Base-by-base conservation (phyloP, 176 grass and related monocot genomes). In the Eremochloa ophiuroides region DNA sequence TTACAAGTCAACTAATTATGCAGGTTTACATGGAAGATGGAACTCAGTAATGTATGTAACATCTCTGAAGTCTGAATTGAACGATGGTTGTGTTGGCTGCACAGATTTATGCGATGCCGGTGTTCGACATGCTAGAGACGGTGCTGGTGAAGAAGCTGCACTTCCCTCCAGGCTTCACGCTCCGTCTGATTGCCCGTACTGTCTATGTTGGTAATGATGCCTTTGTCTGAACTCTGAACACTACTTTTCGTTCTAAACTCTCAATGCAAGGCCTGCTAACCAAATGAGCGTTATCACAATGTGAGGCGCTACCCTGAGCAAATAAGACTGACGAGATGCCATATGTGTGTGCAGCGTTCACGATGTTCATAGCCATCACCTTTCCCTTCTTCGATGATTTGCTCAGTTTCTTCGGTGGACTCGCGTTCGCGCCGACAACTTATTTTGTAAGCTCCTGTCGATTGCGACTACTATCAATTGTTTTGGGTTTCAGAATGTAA, bases 51-150 rank as follows among this genome's bases (percentile, higher is more conserved):
- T 96, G 85, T 65, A 26, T 6, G n/a, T n/a, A 35, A 5, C 23
- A 44, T 71, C 41, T 72, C 69, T 72, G 26, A 72, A 48, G 25
- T 72, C 69, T 72, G 26, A 72, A 48, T 26, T 34, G 27, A 65
- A 14, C 44, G 10, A 23, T 55, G 46, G 4, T 47, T 17, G 44
- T 47, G 28, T 15, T 8, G 67, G 67, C 6, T 20, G 65, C 26
- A 30, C 80, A 97, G 94, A 80, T 97, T 31, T 97, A 92, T 33
- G 94, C 94, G 14, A 97, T 94, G 89, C 92, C 94, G 4, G 95
- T 94, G 42, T 94, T 98, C n/a, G 95, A 98, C 81, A 98, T 98
- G 95, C 93, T 98, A 13, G 95, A 98, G 74, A 94, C 95, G 5
- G 84, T 93, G 43, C 88, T 98, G 28, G 87, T 98, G 79, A 98